Base-by-base conservation (phyloP, 208 protist species). In the Trypanosoma congolense region DNA sequence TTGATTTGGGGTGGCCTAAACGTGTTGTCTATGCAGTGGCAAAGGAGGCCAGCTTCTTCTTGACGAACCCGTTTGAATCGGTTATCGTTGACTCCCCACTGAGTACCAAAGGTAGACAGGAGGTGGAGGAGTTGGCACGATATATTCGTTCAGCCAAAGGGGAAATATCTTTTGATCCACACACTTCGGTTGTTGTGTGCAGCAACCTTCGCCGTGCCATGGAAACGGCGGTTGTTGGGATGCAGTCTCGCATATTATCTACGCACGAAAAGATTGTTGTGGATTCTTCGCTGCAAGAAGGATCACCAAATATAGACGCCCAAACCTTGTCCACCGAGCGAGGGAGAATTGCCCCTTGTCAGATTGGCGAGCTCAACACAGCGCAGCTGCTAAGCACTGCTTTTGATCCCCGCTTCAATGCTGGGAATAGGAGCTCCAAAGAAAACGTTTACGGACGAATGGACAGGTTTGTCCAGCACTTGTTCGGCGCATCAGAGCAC, bases 1-100 rank as follows among this genome's bases (percentile, higher is more conserved):
- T 77, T 51, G 77, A 73, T 26, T 8, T 70, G 0, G 65, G 57
- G 3, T 85, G 84, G 63, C 81, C 86, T 5, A 22, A 77, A 31
- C 83, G 88, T 36, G 50, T 83, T 29, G 50, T 84, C 25, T 72
- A 79, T 48, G 70, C 79, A 21, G 29, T 74, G 2, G 40, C 84
- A 35, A 45, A 50, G 28, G 83, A 93, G 61, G 59, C 64, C 14
- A 62, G 68, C 4, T 57, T 74, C 44, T 84, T 94, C 53, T 77
- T 94, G 59, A 81, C 59, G 8, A 43, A 84, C 31, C 86, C 84
- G 9, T 84, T 92, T 54, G 76, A 81, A 40, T 95, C 88, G 6
- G 69, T 76, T 45, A 84, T 95, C 55, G 85, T 95, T 71, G 92
- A 96, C 73, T 90, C 92, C 16, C 92, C 92, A 25, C 74, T 96